Conservation (phyloP, 163 green algal genomes). For the Chlorella variabilis region DNA sequence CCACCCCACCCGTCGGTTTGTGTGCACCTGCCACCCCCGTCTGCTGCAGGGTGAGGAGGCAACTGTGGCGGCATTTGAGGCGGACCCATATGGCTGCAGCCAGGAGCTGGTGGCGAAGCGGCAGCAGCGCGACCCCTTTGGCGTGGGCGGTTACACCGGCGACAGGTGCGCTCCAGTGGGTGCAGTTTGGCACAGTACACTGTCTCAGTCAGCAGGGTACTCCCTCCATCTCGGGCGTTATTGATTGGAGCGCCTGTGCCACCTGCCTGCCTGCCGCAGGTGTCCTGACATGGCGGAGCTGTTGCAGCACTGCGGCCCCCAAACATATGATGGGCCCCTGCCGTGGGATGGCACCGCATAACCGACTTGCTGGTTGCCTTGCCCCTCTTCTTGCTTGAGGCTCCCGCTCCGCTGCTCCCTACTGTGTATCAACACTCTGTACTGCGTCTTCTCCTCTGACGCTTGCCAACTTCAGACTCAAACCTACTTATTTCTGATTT, state of each 20-base stretch:
- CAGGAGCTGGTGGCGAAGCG: conserved; percentile 64
- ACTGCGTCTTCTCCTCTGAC: no score
- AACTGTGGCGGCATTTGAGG: conserved; percentile 61
- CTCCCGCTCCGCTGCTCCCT: no score
- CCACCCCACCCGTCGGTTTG: neutral
- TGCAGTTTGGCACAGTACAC: no score
- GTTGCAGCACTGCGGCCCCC: conserved; percentile 59
- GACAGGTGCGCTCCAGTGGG: conserved; percentile 52
- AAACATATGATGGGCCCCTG: conserved; percentile 39
- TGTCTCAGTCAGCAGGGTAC: no score
- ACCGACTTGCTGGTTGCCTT: no score
- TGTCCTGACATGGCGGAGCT: conserved; percentile 66
- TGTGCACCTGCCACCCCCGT: neutral
- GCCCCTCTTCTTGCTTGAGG: no score
- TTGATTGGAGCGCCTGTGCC: no score
- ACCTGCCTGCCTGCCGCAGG: neutral
- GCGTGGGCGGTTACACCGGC: conserved; percentile 61
- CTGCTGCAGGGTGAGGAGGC: conserved; percentile 58
- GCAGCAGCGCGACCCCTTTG: conserved; percentile 73
- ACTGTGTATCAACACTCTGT: no score
- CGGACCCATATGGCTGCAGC: conserved; percentile 78
- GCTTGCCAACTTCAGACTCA: no score
- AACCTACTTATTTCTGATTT: no score
- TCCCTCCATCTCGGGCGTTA: no score
- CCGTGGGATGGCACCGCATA: conserved; percentile 28